Evolutionary conservation across 2,329 filamentous ascomycete species (phyloP).

Genomic region (Colletotrichum cereale): DNA sequence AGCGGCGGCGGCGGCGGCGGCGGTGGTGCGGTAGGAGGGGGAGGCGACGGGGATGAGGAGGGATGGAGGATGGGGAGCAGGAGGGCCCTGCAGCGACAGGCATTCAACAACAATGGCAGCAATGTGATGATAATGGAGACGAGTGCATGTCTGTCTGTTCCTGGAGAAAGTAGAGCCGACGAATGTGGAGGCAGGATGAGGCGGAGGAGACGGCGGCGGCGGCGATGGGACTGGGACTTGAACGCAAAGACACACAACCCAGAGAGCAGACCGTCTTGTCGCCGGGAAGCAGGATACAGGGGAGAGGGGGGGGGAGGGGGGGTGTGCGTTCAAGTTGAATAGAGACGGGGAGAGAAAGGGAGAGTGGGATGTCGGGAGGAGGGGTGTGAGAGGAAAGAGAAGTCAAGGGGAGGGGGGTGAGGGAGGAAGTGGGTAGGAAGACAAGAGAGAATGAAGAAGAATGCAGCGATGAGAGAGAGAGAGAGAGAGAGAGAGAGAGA

Average conservation of each 20-base stretch:
- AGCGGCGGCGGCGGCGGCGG: constrained; percentile 6
- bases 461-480: neutral
- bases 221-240: constrained; percentile 21
- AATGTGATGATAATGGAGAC: constrained; percentile 20
- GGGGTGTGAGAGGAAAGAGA: constrained; percentile 15
- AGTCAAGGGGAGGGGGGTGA: neutral
- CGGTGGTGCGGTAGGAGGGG: neutral
- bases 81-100: constrained; percentile 2
- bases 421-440: neutral
- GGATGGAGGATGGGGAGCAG: constrained; percentile 4
- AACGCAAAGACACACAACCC: constrained; percentile 36
- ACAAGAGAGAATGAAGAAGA: constrained; percentile 2
- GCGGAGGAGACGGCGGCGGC: constrained; percentile 12
- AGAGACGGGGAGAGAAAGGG: constrained; percentile 14
- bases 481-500: too few relatives aligned
- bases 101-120: constrained; percentile 21
- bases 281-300: constrained; percentile 16
- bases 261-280: constrained; percentile 32
- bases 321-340: constrained; percentile 7
- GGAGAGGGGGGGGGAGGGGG: constrained; percentile 8
- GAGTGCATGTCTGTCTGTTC: constrained; percentile 8
- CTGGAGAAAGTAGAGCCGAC: constrained; percentile 28
- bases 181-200: constrained; percentile 20
- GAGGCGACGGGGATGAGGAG: neutral
- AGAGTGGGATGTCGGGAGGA: constrained; percentile 2